These are phyloP conservation scores for Trichocladium uniseriatum DNA, from an alignment of 495 filamentous ascomycete genomes.

Conservation along the genomic window DNA sequence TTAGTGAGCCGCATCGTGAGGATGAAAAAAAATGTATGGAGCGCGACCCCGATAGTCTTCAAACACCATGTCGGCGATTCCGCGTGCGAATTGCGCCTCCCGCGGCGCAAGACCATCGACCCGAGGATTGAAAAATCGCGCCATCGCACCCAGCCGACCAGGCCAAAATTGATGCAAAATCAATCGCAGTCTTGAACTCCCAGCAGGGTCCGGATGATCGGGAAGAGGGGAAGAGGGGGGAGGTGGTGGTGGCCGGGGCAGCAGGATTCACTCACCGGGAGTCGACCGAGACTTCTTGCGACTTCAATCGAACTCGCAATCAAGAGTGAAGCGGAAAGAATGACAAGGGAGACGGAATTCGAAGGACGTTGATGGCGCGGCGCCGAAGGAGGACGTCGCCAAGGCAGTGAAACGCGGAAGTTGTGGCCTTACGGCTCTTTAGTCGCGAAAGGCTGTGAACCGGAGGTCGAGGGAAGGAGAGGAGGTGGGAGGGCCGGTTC, in stretches of 20 bases:
- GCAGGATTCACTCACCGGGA: conserved; percentile 3
- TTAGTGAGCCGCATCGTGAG: conserved; percentile 4
- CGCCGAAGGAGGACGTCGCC: conserved; percentile 8
- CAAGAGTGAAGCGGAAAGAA: conserved; percentile 5
- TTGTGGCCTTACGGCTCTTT: conserved; percentile 10
- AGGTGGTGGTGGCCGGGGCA: conserved; percentile 1
- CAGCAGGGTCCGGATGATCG: not conserved
- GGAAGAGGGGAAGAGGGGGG: not conserved
- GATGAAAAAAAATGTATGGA: too few relatives aligned
- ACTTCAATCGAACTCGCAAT: conserved; percentile 13
- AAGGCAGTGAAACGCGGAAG: conserved; percentile 13
- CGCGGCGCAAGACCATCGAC: not conserved
- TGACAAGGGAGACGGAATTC: conserved; percentile 1
- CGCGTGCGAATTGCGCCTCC: not conserved
- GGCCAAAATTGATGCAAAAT: not conserved
- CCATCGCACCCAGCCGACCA: not conserved
- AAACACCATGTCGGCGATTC: not conserved
- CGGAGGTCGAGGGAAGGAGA: conserved; percentile 22
- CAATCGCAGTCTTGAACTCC: not conserved
- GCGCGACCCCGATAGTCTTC: too few relatives aligned
- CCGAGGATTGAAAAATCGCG: not conserved
- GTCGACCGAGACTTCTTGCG: not conserved
- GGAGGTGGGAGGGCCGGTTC: conserved; percentile 25
- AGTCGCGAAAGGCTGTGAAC: conserved; percentile 19
- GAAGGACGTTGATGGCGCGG: conserved; percentile 5